Base-by-base conservation (phyloP, 169 alveolate species). In the Ichthyophthirius multifiliis region DNA sequence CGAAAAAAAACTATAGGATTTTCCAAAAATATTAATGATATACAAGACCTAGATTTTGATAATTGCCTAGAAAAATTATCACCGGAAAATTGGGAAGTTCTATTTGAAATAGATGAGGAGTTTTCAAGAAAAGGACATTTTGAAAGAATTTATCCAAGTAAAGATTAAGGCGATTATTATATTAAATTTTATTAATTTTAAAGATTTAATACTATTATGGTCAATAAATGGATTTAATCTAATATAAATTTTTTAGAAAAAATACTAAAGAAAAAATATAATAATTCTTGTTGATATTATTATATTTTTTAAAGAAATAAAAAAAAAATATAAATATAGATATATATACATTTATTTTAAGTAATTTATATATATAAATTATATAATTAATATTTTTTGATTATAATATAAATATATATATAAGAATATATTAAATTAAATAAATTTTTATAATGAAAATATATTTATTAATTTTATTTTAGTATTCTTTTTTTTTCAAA, bases 41-140 rank as follows among this genome's bases (percentile, higher is more conserved):
- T 67, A 31, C 34, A 48, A 20, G 55, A 46, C 55, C 47, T 73
- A 13, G 41, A 5, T 6, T 15, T 7, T 34, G 62, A 67, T 12
- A 67, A 67, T 35, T 67, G 77, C 39, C 16, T 67, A 37, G 48
- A 67, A n/a, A 67, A 67, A 20, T 37, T 67, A 18, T 37, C 43
- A 12, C 55, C 63, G 3, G 76, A 45, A n/a, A 78, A 82, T 43
- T 48, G 35, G 43, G 80, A 83, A 35, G 20, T 39, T 4, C 37
- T 83, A 30, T 27, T 82, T 6, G 93, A 88, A 31, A 75, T 63
- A 74, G 85, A 78, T 12, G 91, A 84, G n/a, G 90, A 88, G 46
- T 76, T 55, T 43, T 35, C 46, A 4, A 32, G 93, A n/a, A 55
- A 45, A 43, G 91, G 94, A 20, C 45, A 85, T 23, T 89, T 89